Conservation (phyloP, 2,329 filamentous ascomycete species). For the Dothidotthia symphoricarpi region DNA sequence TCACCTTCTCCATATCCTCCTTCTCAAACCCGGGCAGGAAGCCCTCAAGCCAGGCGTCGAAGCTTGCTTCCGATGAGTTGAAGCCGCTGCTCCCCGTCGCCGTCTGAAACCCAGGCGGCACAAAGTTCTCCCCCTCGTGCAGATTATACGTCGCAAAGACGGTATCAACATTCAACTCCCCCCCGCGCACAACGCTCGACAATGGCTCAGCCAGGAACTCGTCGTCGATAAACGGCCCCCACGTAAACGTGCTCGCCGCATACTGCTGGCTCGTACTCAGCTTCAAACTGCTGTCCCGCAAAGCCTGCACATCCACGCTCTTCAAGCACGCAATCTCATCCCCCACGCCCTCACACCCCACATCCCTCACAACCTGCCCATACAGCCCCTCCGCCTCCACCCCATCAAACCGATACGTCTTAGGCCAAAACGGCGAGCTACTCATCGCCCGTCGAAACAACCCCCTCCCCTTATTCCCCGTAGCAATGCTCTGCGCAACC, state of each 20-base stretch:
- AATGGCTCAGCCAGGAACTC: constrained; percentile 52
- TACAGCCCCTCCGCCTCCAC: constrained; percentile 55
- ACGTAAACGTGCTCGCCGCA: constrained; percentile 57
- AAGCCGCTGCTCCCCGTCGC: constrained; percentile 43
- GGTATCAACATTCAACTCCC: constrained; percentile 47
- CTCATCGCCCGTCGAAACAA: constrained; percentile 54
- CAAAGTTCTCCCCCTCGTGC: constrained; percentile 63
- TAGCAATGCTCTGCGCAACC: constrained; percentile 54
- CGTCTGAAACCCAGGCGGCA: constrained; percentile 51
- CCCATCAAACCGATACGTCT: constrained; percentile 55
- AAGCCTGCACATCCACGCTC: constrained; percentile 51
- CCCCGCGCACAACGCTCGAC: constrained; percentile 43
- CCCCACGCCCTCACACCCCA: constrained; percentile 44
- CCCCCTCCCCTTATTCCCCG: constrained; percentile 42
- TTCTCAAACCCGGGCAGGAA: constrained; percentile 53
- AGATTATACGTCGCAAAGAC: constrained; percentile 61
- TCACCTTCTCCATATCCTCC: constrained; percentile 43
- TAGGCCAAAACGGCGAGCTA: constrained; percentile 59
- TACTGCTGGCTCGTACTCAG: constrained; percentile 54
- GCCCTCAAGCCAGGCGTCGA: constrained; percentile 54
- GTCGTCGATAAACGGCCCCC: constrained; percentile 61
- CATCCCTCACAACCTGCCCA: constrained; percentile 46
- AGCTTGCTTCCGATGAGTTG: constrained; percentile 52
- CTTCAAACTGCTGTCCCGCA: constrained; percentile 53
- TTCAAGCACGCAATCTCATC: constrained; percentile 58